A percentile compares a stretch with the other conserved stretches of the same genome.
phyloP scores from a whole-genome alignment of 805 yeast genomes.

The Kodamaea neixiangensis region DNA sequence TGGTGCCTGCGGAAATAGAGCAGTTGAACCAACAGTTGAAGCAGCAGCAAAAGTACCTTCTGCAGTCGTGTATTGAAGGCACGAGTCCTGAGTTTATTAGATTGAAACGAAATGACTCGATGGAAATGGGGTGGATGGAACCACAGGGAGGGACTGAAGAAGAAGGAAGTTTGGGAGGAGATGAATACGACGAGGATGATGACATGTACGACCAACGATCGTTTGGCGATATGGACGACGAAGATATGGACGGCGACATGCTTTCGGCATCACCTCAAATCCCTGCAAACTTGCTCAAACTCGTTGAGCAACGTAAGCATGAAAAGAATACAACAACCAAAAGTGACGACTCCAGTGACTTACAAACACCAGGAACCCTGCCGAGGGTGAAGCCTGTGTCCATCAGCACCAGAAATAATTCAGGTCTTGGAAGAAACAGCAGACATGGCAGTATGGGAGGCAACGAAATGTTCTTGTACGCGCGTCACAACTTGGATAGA shows the following conservation, averaged over 20 bases:
- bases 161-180: constrained; percentile 24
- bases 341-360: constrained; percentile 21
- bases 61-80: constrained; percentile 6
- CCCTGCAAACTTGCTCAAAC: constrained; percentile 57
- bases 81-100: constrained; percentile 8
- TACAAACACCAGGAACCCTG: constrained; percentile 31
- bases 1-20: constrained; percentile 44
- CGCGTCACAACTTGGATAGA: constrained; percentile 23
- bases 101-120: constrained; percentile 1
- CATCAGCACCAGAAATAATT: constrained; percentile 2
- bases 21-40: constrained; percentile 26
- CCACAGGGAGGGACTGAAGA: constrained; percentile 16
- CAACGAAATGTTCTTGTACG: constrained; percentile 19
- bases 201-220: constrained; percentile 8
- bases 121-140: constrained; percentile 6
- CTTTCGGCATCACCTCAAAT: constrained; percentile 69
- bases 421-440: constrained; percentile 12
- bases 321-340: constrained; percentile 25
- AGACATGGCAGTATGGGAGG: constrained; percentile 25
- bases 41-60: constrained; percentile 14
- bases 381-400: constrained; percentile 19
- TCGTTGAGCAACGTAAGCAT: constrained; percentile 52
- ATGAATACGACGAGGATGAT: constrained; percentile 23
- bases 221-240: constrained; percentile 33
- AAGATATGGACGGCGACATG: constrained; percentile 45